A percentile compares a stretch with the other conserved stretches of the same genome.
Conservation (phyloP, 2,329 filamentous ascomycete genomes). For the Neonectria neomacrospora region DNA sequence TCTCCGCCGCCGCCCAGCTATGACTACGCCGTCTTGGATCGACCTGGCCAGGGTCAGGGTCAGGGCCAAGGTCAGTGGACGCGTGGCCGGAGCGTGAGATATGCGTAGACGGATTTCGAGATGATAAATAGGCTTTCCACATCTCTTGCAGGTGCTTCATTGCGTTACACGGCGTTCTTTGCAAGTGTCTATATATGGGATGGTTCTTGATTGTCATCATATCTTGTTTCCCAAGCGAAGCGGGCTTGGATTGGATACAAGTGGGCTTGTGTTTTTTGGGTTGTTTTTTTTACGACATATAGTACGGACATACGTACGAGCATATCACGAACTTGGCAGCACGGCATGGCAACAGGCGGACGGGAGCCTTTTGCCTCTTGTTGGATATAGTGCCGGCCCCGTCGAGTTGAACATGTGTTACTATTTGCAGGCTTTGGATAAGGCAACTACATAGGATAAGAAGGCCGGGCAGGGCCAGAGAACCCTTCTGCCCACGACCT, state of each 20-base stretch:
- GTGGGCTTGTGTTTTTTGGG: background rate
- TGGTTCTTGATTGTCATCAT: slow-evolving; percentile 13
- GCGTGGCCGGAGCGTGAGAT: slow-evolving; percentile 45
- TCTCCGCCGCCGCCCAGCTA: slow-evolving; percentile 35
- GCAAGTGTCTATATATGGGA: slow-evolving; percentile 3
- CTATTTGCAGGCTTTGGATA: background rate
- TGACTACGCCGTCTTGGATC: slow-evolving; percentile 36
- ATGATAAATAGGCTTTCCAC: background rate
- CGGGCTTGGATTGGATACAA: background rate
- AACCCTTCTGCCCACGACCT: background rate
- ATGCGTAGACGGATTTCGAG: slow-evolving; percentile 40
- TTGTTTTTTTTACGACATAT: background rate
- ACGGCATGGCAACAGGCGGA: background rate
- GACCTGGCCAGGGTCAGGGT: slow-evolving; percentile 12
- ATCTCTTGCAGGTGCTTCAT: slow-evolving; percentile 7
- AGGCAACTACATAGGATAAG: slow-evolving; percentile 15
- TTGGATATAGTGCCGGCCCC: background rate
- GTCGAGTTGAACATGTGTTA: background rate
- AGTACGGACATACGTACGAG: background rate
- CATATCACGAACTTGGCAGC: slow-evolving; percentile 2
- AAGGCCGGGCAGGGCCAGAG: slow-evolving; percentile 1
- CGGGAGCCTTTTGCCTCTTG: background rate
- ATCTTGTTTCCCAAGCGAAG: background rate
- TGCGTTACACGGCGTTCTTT: slow-evolving; percentile 40
- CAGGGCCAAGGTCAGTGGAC: slow-evolving; percentile 35